A percentile compares a stretch with the other conserved stretches of the same genome.
Evolutionary conservation across 2,329 filamentous ascomycete genomes (phyloP).

Genomic region (Neodidymelliopsis sp.): DNA sequence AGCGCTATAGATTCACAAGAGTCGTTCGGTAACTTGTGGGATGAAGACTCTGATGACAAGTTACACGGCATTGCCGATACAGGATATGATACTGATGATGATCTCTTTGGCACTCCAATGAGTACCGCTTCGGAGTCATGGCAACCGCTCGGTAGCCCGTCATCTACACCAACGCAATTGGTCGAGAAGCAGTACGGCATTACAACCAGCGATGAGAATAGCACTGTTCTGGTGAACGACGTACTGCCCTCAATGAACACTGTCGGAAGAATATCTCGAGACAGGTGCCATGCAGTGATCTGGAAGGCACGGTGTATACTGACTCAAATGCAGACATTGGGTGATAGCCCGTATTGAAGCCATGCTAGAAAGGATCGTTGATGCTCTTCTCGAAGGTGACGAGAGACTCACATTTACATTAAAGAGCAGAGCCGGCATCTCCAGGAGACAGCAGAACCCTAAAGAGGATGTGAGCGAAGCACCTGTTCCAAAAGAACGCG

Average conservation of each 20-base stretch:
- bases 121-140: conserved; percentile 11
- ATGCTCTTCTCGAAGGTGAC: conserved; percentile 59
- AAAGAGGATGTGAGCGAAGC: not conserved
- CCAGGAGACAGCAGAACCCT: conserved; percentile 25
- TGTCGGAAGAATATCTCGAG: conserved; percentile 3
- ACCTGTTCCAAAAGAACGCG: conserved; percentile 28
- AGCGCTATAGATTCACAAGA: conserved; percentile 25
- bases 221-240: not conserved
- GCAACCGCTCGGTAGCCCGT: conserved; percentile 14
- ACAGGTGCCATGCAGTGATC: conserved; percentile 19
- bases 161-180: not conserved
- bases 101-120: conserved; percentile 5
- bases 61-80: conserved; percentile 26
- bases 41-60: conserved; percentile 30
- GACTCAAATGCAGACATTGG: conserved; percentile 33
- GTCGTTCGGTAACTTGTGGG: conserved; percentile 18
- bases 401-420: conserved; percentile 60
- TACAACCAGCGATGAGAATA: not conserved
- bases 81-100: not conserved
- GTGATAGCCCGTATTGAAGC: conserved; percentile 64
- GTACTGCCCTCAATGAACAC: not conserved
- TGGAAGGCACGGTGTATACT: conserved; percentile 1
- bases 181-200: not conserved
- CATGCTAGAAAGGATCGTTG: conserved; percentile 61
- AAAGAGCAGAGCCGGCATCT: conserved; percentile 43